Percentiles rank a stretch among this genome's conserved stretches.
Evolutionary conservation across 306 rosid species (phyloP).

Genomic region (Casuarina equisetifolia): DNA sequence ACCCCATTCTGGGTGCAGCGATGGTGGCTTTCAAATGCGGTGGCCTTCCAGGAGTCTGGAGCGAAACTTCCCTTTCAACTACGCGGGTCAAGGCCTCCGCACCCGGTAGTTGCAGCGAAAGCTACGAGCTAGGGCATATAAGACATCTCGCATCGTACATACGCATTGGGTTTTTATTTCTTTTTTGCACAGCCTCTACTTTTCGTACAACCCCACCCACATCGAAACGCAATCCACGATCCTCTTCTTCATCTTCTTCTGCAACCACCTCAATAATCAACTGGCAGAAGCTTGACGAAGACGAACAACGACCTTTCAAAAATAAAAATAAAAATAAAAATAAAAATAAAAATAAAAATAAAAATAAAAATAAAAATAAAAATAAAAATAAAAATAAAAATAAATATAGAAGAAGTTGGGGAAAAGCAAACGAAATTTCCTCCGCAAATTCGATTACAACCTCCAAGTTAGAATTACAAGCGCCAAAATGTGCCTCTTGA

Average conservation of each 20-base stretch:
- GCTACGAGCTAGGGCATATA: too few species aligned
- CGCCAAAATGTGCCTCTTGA: conserved; percentile 12
- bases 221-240: conserved; percentile 21
- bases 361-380: neutral
- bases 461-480: conserved; percentile 26
- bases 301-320: neutral
- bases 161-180: too few species aligned
- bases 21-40: too few species aligned
- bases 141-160: neutral
- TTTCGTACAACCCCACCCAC: conserved; percentile 37
- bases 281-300: neutral
- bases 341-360: too few species aligned
- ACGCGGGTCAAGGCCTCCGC: too few species aligned
- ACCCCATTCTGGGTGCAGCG: too few species aligned
- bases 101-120: too few species aligned
- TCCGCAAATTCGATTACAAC: conserved; percentile 18
- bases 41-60: too few species aligned
- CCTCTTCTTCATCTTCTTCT: neutral
- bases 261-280: conserved; percentile 5
- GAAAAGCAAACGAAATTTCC: neutral
- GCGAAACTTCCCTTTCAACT: too few species aligned
- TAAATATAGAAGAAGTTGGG: neutral
- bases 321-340: neutral
- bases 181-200: neutral
- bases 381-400: neutral